These are phyloP conservation scores for Geoglossum cookeanum DNA, from an alignment of 2,329 filamentous ascomycete species.

Conservation along the genomic window DNA sequence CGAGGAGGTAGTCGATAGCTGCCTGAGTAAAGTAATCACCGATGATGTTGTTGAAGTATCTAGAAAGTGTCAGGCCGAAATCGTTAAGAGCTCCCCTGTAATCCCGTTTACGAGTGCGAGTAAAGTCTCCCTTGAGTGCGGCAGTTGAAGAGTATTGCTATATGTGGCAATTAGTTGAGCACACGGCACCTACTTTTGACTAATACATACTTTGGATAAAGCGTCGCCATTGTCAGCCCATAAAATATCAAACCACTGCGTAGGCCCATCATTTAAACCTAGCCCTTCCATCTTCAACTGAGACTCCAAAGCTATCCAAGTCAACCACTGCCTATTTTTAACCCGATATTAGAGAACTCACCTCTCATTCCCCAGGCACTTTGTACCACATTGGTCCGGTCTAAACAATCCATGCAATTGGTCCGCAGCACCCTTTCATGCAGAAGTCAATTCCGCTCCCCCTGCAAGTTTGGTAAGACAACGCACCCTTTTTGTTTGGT, in stretches of 20 bases:
- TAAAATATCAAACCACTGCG: conserved; percentile 83
- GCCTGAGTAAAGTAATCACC: conserved; percentile 96
- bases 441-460: background rate
- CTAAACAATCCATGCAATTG: conserved; percentile 97
- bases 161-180: background rate
- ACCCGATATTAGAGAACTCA: background rate
- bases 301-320: conserved; percentile 51
- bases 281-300: conserved; percentile 63
- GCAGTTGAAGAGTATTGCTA: conserved; percentile 82
- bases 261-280: conserved; percentile 55
- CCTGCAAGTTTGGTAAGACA: background rate
- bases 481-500: background rate
- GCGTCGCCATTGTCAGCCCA: conserved; percentile 98
- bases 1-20: conserved; percentile 82
- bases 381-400: conserved; percentile 90
- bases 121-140: conserved; percentile 93
- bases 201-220: conserved; percentile 43
- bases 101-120: conserved; percentile 73
- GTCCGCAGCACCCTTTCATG: conserved; percentile 51
- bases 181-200: no score
- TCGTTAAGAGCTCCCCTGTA: conserved; percentile 85
- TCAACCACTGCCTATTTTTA: background rate
- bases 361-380: conserved; percentile 53
- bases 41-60: conserved; percentile 72
- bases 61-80: conserved; percentile 67